phyloP scores from a whole-genome alignment of 257 asterid genomes.

The Jacaranda copaia region DNA sequence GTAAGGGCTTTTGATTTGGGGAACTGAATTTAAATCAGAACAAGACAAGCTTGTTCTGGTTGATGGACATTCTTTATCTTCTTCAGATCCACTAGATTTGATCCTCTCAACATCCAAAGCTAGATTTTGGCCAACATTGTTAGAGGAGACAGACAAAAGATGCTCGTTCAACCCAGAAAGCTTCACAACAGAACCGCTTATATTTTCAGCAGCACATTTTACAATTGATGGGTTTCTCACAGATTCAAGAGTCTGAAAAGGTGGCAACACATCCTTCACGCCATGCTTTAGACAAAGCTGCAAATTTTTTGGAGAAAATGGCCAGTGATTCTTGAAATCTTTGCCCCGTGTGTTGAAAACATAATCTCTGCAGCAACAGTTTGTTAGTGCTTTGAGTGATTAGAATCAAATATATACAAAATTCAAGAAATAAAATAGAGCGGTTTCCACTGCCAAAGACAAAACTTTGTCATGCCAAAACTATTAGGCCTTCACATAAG shows the following conservation, averaged over 20 bases:
- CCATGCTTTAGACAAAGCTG: constrained; percentile 76
- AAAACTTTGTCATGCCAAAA: neutral
- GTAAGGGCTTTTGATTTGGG: constrained; percentile 36
- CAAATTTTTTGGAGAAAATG: constrained; percentile 70
- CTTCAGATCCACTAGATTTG: constrained; percentile 46
- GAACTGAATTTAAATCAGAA: constrained; percentile 47
- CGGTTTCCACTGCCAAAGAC: neutral
- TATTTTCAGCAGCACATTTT: constrained; percentile 38
- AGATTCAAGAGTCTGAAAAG: constrained; percentile 60
- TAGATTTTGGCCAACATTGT: constrained; percentile 31
- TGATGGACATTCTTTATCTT: constrained; percentile 44
- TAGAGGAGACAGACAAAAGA: neutral
- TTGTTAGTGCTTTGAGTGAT: neutral
- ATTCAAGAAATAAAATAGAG: neutral
- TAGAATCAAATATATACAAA: neutral
- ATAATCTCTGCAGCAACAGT: constrained; percentile 68
- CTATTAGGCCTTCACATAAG: neutral
- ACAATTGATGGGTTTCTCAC: constrained; percentile 45
- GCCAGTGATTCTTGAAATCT: constrained; percentile 77
- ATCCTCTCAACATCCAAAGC: constrained; percentile 39
- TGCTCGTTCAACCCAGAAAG: constrained; percentile 26
- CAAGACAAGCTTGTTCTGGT: constrained; percentile 42
- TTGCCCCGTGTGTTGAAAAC: constrained; percentile 63
- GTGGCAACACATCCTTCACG: constrained; percentile 70
- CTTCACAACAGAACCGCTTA: constrained; percentile 39